Evolutionary conservation across 306 rosid genomes (phyloP).

Genomic region (Cucumis cinereus): DNA sequence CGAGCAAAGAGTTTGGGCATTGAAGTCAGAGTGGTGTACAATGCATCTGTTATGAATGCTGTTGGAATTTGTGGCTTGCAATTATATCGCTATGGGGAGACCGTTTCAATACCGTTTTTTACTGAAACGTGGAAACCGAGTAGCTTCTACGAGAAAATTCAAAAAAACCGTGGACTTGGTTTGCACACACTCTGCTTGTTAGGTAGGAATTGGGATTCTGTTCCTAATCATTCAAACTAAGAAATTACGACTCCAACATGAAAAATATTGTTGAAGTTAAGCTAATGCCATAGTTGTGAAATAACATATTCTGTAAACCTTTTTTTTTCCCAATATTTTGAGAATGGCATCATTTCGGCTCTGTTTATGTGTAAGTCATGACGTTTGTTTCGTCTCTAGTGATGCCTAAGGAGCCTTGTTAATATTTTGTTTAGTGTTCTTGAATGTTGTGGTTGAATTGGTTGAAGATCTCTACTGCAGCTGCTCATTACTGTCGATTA

Average conservation of each 20-base stretch:
- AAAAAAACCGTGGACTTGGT: slow-evolving; percentile 37
- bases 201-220: slow-evolving; percentile 33
- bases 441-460: not conserved
- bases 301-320: not conserved
- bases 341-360: not conserved
- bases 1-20: slow-evolving; percentile 73
- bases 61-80: slow-evolving; percentile 80
- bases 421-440: not conserved
- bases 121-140: slow-evolving; percentile 80
- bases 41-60: slow-evolving; percentile 86
- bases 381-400: not conserved
- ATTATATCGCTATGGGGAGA: slow-evolving; percentile 78
- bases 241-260: not conserved
- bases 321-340: not conserved
- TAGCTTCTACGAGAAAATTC: slow-evolving; percentile 84
- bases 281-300: not conserved
- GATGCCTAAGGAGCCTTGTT: not conserved
- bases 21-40: slow-evolving; percentile 55
- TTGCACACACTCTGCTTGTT: slow-evolving; percentile 37
- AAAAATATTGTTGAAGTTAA: not conserved
- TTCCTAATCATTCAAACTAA: not conserved
- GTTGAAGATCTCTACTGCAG: not conserved
- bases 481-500: not conserved
- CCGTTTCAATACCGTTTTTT: slow-evolving; percentile 73
- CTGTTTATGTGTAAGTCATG: not conserved